Percentiles rank a stretch among this genome's conserved stretches.
phyloP scores from a whole-genome alignment of 768 basidiomycete species.

The Pleurotus giganteus region DNA sequence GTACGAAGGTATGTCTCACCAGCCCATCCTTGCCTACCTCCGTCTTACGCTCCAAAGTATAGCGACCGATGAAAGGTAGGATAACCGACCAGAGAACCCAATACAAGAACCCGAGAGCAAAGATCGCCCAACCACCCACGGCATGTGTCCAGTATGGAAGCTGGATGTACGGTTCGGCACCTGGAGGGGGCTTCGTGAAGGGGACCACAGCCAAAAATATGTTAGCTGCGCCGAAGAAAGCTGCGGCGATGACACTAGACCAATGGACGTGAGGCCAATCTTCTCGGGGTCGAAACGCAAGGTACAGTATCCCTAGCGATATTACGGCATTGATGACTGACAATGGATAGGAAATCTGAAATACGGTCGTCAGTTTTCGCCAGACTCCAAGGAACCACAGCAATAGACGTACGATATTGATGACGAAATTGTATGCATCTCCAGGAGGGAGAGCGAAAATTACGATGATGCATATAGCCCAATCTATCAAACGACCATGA shows the following conservation, averaged over 20 bases:
- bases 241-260: constrained; percentile 21
- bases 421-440: constrained; percentile 64
- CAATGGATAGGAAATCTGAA: constrained; percentile 42
- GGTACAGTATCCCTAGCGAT: constrained; percentile 49
- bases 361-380: neutral
- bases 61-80: constrained; percentile 28
- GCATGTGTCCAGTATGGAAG: constrained; percentile 59
- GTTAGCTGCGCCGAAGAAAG: constrained; percentile 58
- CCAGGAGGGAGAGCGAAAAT: constrained; percentile 52
- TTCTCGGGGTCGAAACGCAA: constrained; percentile 22
- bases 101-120: constrained; percentile 34
- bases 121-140: constrained; percentile 36
- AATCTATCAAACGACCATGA: constrained; percentile 22
- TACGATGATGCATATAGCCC: constrained; percentile 33
- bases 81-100: constrained; percentile 31
- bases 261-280: constrained; percentile 23
- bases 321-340: constrained; percentile 50
- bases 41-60: constrained; percentile 27
- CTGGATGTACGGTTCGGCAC: constrained; percentile 42
- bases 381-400: neutral
- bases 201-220: constrained; percentile 57
- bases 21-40: constrained; percentile 32
- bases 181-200: constrained; percentile 47
- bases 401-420: constrained; percentile 45
- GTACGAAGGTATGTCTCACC: constrained; percentile 18